Evolutionary conservation across 192 early-diverging fungal genomes (phyloP), one percentile per base, ranked within the genome.

Genomic region (Podila minutissima): DNA sequence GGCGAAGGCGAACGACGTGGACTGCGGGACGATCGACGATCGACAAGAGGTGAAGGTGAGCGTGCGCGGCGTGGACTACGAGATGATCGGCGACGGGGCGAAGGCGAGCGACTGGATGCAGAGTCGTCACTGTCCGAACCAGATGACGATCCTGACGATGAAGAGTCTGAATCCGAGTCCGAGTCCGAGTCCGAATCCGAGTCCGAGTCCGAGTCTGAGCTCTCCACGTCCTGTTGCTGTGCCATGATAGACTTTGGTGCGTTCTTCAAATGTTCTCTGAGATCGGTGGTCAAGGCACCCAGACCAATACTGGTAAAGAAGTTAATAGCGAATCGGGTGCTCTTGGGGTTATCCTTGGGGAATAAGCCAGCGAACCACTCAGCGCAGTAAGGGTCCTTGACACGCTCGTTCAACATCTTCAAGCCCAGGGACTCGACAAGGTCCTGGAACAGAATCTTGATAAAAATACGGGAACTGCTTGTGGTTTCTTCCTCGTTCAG

Each of bases 401-500:
- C 74, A 66, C 89, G 85, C 62, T 90, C 86, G 70, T 92, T 91
- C 29, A 99, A 86, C 50, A 87, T 88, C 72, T 90, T 87, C 62
- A 99, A 84, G 15, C 97, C 97, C 46, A 99, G 82, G 12, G 89
- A 88, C 62, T 95, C 94, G 26, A 86, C 86, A 28, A 99, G 73
- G 64, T 98, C 97, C 83, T 95, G 92, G 72, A 99, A 94, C 55
- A 99, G 59, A 60, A 97, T 97, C 85, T 98, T 98, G 74, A 97
- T 86, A 69, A 99, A 99, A 71, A 99, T 99, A 83, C 97, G 93
- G 51, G 97, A 98, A 50, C 94, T 93, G 5, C 95, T 95, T 1
- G 97, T 98, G 2, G 97, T 99, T n/a, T 93, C 89, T n/a, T 93
- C 93, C 82, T 99, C 97, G 15, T 95, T 99, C 69, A 99, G 76